Conservation (phyloP, 2,329 filamentous ascomycete species). For the Ilyonectria mors-panacis region DNA sequence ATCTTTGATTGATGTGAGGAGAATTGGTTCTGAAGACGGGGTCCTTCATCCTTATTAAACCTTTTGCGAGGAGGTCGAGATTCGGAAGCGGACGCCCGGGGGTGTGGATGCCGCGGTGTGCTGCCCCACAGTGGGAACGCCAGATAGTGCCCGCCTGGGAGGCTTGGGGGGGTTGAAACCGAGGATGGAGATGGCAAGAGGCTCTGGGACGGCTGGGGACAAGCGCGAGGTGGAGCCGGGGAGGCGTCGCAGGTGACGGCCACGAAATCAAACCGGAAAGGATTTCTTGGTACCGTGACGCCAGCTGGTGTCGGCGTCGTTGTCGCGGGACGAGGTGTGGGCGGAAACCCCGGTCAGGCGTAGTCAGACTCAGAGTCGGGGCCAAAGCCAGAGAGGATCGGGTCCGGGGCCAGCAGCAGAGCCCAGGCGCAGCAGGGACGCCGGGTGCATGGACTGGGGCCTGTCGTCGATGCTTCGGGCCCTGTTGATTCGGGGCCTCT, state of each 20-base stretch:
- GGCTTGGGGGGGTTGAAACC: slow-evolving; percentile 43
- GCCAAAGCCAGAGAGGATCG: slow-evolving; percentile 17
- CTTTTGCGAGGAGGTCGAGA: slow-evolving; percentile 47
- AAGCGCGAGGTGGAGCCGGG: slow-evolving; percentile 48
- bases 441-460: slow-evolving; percentile 18
- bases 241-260: slow-evolving; percentile 49
- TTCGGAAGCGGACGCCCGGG: slow-evolving; percentile 43
- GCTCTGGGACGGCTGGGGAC: slow-evolving; percentile 39
- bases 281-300: slow-evolving; percentile 47
- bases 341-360: slow-evolving; percentile 28
- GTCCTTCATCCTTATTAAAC: slow-evolving; percentile 60
- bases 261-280: slow-evolving; percentile 57
- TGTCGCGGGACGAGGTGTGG: slow-evolving; percentile 28
- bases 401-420: slow-evolving; percentile 26
- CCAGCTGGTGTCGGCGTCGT: slow-evolving; percentile 19
- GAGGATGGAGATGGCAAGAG: slow-evolving; percentile 47
- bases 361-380: slow-evolving; percentile 18
- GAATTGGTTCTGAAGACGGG: slow-evolving; percentile 57
- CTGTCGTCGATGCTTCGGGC: slow-evolving; percentile 1
- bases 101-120: slow-evolving; percentile 44
- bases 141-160: slow-evolving; percentile 47
- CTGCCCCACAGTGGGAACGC: slow-evolving; percentile 43
- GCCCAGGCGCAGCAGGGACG: slow-evolving; percentile 26
- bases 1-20: slow-evolving; percentile 56
- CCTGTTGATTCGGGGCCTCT: slow-evolving; percentile 19